Conservation (phyloP, 1,139 yeast species). For the Waltiozyma sp. region DNA sequence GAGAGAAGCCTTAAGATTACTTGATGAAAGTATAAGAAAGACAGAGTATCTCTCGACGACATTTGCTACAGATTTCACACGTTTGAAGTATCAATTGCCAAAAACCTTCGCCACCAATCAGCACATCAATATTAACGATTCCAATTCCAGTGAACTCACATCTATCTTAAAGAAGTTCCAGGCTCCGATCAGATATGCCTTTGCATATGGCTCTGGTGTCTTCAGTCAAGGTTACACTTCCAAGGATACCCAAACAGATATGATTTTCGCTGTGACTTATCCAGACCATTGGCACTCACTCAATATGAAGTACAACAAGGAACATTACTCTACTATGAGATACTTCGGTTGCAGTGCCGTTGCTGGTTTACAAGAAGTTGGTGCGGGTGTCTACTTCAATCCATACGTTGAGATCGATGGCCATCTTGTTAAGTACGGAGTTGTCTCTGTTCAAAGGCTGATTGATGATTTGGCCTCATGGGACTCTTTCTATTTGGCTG, state of each 20-base stretch:
- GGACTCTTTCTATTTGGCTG: conserved; percentile 82
- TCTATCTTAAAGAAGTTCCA: conserved; percentile 45
- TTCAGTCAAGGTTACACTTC: conserved; percentile 51
- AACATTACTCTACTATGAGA: conserved; percentile 67
- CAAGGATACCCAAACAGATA: conserved; percentile 63
- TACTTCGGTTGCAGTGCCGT: conserved; percentile 51
- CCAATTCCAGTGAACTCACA: conserved; percentile 35
- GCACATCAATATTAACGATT: conserved; percentile 34
- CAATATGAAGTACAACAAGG: conserved; percentile 53
- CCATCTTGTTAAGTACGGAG: conserved; percentile 73
- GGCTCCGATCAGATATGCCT: conserved; percentile 62
- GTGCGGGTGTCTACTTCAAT: conserved; percentile 90
- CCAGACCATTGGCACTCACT: conserved; percentile 64
- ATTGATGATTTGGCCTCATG: conserved; percentile 66
- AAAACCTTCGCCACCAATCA: conserved; percentile 50
- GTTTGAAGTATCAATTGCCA: conserved; percentile 36
- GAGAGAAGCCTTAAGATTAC: conserved; percentile 16
- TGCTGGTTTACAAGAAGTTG: conserved; percentile 53
- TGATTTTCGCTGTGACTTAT: conserved; percentile 75
- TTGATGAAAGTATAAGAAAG: conserved; percentile 24
- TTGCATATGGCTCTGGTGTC: conserved; percentile 96
- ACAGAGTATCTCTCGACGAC: conserved; percentile 25
- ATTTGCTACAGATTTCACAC: conserved; percentile 14
- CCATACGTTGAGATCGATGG: conserved; percentile 69
- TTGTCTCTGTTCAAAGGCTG: conserved; percentile 52